These are phyloP conservation scores for Straminergon stramineum DNA, from an alignment of 225 moss, liverwort and hornwort species.

Conservation along the genomic window DNA sequence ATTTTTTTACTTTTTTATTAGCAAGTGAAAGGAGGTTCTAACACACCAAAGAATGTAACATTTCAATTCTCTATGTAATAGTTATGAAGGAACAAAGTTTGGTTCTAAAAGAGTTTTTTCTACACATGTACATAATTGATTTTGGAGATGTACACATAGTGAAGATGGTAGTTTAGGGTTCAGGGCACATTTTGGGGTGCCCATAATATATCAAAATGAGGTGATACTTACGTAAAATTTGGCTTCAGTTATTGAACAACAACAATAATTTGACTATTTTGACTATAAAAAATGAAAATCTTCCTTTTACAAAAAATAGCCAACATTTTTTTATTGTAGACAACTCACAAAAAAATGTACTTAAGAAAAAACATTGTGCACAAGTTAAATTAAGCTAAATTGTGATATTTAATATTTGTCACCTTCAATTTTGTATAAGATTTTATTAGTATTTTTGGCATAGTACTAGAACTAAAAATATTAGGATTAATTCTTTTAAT, in stretches of 20 bases:
- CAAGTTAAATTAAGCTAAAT: background rate
- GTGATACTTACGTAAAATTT: background rate
- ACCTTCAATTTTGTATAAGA: background rate
- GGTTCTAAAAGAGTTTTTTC: too few species aligned
- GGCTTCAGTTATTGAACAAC: too few species aligned
- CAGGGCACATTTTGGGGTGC: too few species aligned
- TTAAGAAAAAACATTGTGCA: background rate
- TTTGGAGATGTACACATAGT: too few species aligned
- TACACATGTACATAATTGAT: too few species aligned
- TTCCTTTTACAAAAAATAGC: background rate
- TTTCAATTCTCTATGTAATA: too few species aligned
- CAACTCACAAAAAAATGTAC: fast-evolving
- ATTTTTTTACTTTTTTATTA: too few species aligned
- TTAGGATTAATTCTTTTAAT: background rate
- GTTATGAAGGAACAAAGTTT: too few species aligned
- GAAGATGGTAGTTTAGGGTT: too few species aligned
- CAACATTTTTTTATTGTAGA: background rate
- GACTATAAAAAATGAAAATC: background rate
- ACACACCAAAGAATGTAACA: too few species aligned
- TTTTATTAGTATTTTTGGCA: too few species aligned
- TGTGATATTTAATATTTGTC: background rate
- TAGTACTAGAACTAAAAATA: background rate
- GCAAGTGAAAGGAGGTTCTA: too few species aligned
- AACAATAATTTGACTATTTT: background rate
- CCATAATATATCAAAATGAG: fast-evolving